A percentile compares a stretch with the other conserved stretches of the same genome.
These are phyloP conservation scores for Adansonia grandidieri DNA, from an alignment of 441 rosid genomes.

Conservation along the genomic window DNA sequence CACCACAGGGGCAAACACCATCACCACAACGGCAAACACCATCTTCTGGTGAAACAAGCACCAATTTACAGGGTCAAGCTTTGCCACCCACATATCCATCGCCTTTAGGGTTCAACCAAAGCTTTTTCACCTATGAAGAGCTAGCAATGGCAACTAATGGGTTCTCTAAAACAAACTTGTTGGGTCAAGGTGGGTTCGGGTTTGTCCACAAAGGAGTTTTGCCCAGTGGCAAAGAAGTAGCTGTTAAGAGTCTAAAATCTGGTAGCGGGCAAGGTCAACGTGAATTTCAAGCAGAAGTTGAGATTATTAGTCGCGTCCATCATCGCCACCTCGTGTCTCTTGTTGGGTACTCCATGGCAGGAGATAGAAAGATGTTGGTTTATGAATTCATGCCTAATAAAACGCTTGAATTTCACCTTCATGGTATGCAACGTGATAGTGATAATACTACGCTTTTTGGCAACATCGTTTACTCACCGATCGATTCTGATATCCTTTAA, in stretches of 20 bases:
- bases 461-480: not conserved
- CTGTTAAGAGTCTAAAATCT: conserved; percentile 76
- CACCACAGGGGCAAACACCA: conserved; percentile 22
- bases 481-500: not conserved
- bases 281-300: conserved; percentile 87
- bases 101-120: conserved; percentile 62
- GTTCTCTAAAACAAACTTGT: conserved; percentile 59
- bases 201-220: conserved; percentile 80
- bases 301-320: conserved; percentile 87
- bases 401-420: conserved; percentile 81
- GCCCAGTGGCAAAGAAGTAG: conserved; percentile 78
- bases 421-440: conserved; percentile 44
- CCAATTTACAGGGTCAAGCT: conserved; percentile 39
- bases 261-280: conserved; percentile 79
- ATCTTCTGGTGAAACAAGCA: conserved; percentile 45
- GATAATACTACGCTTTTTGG: not conserved
- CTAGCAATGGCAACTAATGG: conserved; percentile 68
- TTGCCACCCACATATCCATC: conserved; percentile 59
- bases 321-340: conserved; percentile 90
- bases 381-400: conserved; percentile 82
- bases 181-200: conserved; percentile 96
- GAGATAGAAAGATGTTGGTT: conserved; percentile 61
- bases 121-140: conserved; percentile 71
- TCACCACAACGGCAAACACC: conserved; percentile 26
- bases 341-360: conserved; percentile 72